Percentiles rank a stretch among this genome's conserved stretches.
Evolutionary conservation across 148 eudicot genomes (phyloP).

Genomic region (Nepenthes mirabilis): DNA sequence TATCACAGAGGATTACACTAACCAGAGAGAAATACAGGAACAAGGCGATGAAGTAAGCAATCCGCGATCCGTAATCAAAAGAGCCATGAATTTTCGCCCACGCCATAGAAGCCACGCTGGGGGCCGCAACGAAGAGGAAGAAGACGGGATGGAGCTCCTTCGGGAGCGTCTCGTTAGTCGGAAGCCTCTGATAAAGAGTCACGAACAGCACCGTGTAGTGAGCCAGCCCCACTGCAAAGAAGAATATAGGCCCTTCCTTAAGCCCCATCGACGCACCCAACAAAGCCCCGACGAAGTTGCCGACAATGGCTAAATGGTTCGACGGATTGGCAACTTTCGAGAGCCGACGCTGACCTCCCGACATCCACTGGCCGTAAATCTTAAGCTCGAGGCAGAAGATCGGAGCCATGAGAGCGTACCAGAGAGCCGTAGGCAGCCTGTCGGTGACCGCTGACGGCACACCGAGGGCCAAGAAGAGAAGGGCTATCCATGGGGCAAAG

Average conservation of each 20-base stretch:
- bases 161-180: slow-evolving; percentile 81
- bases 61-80: slow-evolving; percentile 56
- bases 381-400: slow-evolving; percentile 64
- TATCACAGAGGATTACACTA: slow-evolving; percentile 6
- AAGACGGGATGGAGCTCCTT: slow-evolving; percentile 97
- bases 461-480: slow-evolving; percentile 57
- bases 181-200: slow-evolving; percentile 83
- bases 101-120: slow-evolving; percentile 94
- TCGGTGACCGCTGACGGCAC: slow-evolving; percentile 43
- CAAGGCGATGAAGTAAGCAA: slow-evolving; percentile 74
- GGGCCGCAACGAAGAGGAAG: slow-evolving; percentile 87
- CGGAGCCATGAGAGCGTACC: slow-evolving; percentile 85
- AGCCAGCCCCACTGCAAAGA: slow-evolving; percentile 86
- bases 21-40: slow-evolving; percentile 94
- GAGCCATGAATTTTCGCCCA: slow-evolving; percentile 86
- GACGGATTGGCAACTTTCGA: slow-evolving; percentile 91
- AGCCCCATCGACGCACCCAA: slow-evolving; percentile 85
- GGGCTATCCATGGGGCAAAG: slow-evolving; percentile 79
- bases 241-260: slow-evolving; percentile 84
- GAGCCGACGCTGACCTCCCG: slow-evolving; percentile 82
- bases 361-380: slow-evolving; percentile 97
- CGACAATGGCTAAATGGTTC: slow-evolving; percentile 71
- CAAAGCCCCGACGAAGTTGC: slow-evolving; percentile 84
- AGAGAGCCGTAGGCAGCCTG: slow-evolving; percentile 29
- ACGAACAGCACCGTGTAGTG: slow-evolving; percentile 80